Evolutionary conservation across 2,329 filamentous ascomycete species (phyloP), one percentile per base, ranked within the genome.

Genomic region (Lecanosticta acicola): DNA sequence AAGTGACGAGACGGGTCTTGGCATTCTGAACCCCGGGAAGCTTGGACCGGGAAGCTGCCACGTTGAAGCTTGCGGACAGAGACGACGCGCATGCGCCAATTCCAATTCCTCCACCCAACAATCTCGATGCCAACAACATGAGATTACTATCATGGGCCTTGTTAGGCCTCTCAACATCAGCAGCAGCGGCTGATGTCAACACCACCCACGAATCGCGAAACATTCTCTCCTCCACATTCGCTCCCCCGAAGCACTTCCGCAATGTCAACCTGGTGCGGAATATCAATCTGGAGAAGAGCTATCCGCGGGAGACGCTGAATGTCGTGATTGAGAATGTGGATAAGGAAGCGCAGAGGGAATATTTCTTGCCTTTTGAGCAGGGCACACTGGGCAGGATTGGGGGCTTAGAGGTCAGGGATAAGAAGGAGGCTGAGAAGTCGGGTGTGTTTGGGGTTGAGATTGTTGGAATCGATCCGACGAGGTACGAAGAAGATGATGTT

Each of bases 211-310:
- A 65, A 38, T 75, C 68, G 32, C 70, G 64, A 55, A 68, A 71
- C 59, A 69, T 76, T 60, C 68, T 75, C 32, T 64, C 71, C 19
- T 63, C 63, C 55, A 66, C 64, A 51, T 95, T 96, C 74, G 84
- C 80, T 68, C 89, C 91, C 43, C 85, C 90, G 11, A 86, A 88
- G 66, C 86, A 90, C 57, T 98, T 95, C 74, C 88, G 90, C 72
- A 96, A 98, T 70, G 78, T 78, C 68, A 97, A 98, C 67, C 71
- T 97, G 21, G 85, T 97, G 41, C 86, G 93, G 61, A 83, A 85
- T 54, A 84, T 94, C 63, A 95, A 94, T 57, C 71, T 96, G 48
- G 91, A 97, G 70, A 97, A 96, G 76, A 86, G 82, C 57, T 97
- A 93, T 62, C 82, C 83, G 45, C 84, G 89, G 64, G 91, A 97